These are phyloP conservation scores for Yamadazyma pseudoaaseri DNA, from an alignment of 1,139 yeast genomes.

Conservation along the genomic window DNA sequence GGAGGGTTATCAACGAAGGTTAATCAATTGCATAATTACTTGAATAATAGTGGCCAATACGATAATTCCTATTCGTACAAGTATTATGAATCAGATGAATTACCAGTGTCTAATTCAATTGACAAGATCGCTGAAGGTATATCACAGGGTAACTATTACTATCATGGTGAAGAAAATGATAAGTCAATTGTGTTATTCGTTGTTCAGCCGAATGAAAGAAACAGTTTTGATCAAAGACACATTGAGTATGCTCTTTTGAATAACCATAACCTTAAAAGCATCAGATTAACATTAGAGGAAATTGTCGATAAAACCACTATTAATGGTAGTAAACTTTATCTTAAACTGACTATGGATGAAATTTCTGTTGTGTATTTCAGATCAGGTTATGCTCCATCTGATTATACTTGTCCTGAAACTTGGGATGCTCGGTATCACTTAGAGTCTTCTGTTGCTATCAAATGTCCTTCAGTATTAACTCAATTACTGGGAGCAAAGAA, in stretches of 20 bases:
- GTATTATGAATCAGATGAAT: constrained; percentile 45
- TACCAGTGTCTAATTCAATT: constrained; percentile 70
- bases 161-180: constrained; percentile 30
- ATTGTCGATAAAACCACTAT: constrained; percentile 43
- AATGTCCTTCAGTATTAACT: constrained; percentile 86
- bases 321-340: constrained; percentile 45
- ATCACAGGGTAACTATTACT: constrained; percentile 61
- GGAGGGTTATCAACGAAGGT: constrained; percentile 86
- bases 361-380: constrained; percentile 88
- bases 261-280: constrained; percentile 55
- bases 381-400: constrained; percentile 83
- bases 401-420: constrained; percentile 55
- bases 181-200: constrained; percentile 68
- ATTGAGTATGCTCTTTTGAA: constrained; percentile 69
- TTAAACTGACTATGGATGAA: constrained; percentile 59
- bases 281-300: constrained; percentile 67
- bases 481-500: constrained; percentile 93
- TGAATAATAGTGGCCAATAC: constrained; percentile 58
- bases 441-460: constrained; percentile 77
- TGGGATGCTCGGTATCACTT: constrained; percentile 77
- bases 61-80: constrained; percentile 31
- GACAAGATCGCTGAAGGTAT: constrained; percentile 66
- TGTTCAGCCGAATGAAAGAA: constrained; percentile 83
- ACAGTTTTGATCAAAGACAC: constrained; percentile 86
- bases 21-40: constrained; percentile 68